Evolutionary conservation across 2,329 filamentous ascomycete genomes (phyloP).

Genomic region (Rhexocercosporidium sp.): DNA sequence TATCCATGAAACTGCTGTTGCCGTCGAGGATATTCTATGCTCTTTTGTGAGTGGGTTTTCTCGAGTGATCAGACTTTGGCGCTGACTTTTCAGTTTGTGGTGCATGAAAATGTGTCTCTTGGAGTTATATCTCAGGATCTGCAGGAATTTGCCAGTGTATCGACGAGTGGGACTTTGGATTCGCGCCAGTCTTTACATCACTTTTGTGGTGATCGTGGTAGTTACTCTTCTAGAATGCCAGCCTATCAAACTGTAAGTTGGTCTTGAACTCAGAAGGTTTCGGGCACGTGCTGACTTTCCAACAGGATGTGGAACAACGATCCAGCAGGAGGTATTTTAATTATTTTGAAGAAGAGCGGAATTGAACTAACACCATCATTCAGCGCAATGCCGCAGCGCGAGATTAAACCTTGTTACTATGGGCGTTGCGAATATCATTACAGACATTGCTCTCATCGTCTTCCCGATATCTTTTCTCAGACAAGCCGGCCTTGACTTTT

Average conservation of each 20-base stretch:
- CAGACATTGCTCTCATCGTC: slow-evolving; percentile 10
- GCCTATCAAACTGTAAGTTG: slow-evolving; percentile 8
- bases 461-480: slow-evolving; percentile 14
- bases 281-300: background rate
- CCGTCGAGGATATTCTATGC: slow-evolving; percentile 14
- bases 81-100: slow-evolving; percentile 5
- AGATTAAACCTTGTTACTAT: slow-evolving; percentile 7
- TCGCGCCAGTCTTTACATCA: slow-evolving; percentile 4
- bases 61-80: background rate
- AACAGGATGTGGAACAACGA: slow-evolving; percentile 8
- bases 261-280: background rate
- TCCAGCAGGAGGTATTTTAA: slow-evolving; percentile 10
- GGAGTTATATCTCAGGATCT: slow-evolving; percentile 13
- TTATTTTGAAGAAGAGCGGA: no score
- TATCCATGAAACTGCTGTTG: slow-evolving; percentile 1
- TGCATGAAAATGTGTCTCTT: slow-evolving; percentile 16
- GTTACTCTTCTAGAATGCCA: slow-evolving; percentile 10
- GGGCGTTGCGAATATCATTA: slow-evolving; percentile 7
- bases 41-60: background rate
- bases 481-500: slow-evolving; percentile 5
- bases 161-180: slow-evolving; percentile 3
- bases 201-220: slow-evolving; percentile 2
- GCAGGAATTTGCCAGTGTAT: slow-evolving; percentile 6
- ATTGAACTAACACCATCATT: background rate
- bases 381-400: slow-evolving; percentile 8